Base-by-base conservation (phyloP, 768 basidiomycete genomes). In the Rickenella mellea region DNA sequence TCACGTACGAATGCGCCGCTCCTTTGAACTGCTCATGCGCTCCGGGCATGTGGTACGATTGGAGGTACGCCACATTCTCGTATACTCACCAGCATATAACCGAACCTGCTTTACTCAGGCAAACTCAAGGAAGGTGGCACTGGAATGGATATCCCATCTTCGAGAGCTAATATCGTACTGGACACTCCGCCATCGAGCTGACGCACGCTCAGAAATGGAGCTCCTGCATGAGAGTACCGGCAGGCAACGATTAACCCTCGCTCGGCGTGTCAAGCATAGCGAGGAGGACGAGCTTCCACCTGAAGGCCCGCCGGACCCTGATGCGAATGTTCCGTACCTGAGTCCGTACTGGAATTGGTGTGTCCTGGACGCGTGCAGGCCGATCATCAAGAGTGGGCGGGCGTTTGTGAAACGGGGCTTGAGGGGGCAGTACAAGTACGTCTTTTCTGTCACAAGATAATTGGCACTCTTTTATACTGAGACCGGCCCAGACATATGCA, bases 111-210 rank as follows among this genome's bases (percentile, higher is more conserved):
- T 15, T 28, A 20, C 22, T 31, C 47, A 92, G 87, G 69, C 79
- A 27, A 66, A 82, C 65, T 79, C 80, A 19, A 65, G 74, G 42
- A 64, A 56, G 25, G 68, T 81, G 33, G 85, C 86, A 0, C 55
- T 80, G 39, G 91, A 97, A 55, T 97, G 93, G 94, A 78, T 96
- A 38, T 71, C 76, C 39, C 72, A 80, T 29, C 71, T 97, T 4
- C 74, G 75, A 14, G 33, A 17, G 33, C 33, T 36, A 22, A 10
- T 17, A 11, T 19, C 7, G 19, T 97, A 91, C 55, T 97, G 92
- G 92, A 79, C 72, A 41, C 68, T 75, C 35, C 73, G 81, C 17
- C 83, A 91, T 51, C 73, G 75, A 20, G 67, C 71, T 31, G 90
- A 93, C 53, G 81, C 89, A 11, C 69, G 68, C 46, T 71, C 81